Conservation (phyloP, 2,329 filamentous ascomycete species). For the Penicillium sp. region DNA sequence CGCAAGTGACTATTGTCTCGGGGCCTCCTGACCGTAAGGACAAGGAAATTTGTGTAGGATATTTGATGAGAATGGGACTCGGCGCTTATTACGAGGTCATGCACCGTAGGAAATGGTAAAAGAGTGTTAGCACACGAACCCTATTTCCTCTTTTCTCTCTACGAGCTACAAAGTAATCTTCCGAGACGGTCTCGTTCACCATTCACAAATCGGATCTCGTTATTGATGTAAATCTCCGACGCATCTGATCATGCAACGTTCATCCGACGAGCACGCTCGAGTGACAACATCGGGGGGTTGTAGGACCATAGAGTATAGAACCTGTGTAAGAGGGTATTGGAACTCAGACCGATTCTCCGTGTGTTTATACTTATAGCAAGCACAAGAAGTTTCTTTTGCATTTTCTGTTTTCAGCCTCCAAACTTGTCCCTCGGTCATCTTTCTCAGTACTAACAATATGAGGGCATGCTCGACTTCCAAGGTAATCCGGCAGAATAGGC, state of each 20-base stretch:
- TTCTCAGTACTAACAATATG: neutral
- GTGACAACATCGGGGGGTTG: conserved; percentile 3
- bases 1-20: too few species aligned
- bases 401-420: neutral
- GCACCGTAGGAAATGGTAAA: neutral
- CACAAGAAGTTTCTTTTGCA: neutral
- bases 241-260: neutral
- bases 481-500: neutral
- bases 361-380: neutral
- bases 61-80: too few species aligned
- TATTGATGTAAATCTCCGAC: neutral
- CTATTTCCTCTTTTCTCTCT: neutral
- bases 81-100: too few species aligned
- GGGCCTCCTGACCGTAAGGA: too few species aligned
- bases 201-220: conserved; percentile 11
- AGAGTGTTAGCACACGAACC: neutral
- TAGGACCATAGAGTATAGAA: neutral
- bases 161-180: neutral
- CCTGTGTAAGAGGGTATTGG: neutral
- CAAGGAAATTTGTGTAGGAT: too few species aligned
- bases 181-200: conserved; percentile 5
- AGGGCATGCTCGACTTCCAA: neutral
- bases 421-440: neutral
- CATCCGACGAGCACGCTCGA: neutral
- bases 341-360: neutral